Evolutionary conservation across 1,284 basidiomycete species (phyloP).

Genomic region (Melampsora americana): DNA sequence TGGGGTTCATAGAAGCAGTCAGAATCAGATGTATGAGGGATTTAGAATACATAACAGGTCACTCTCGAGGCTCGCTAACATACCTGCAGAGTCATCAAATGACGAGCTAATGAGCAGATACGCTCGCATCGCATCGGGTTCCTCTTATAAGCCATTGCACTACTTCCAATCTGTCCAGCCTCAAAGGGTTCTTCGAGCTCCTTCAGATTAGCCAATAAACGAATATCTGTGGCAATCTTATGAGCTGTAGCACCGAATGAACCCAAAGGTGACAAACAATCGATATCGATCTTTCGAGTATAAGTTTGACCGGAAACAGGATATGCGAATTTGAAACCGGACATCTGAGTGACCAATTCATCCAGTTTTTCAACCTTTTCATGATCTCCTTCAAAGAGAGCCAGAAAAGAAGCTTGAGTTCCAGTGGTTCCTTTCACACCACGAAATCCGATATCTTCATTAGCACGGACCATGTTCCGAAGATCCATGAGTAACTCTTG

Average conservation of each 20-base stretch:
- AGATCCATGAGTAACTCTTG: constrained; percentile 92
- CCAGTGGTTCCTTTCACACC: constrained; percentile 99
- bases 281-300: constrained; percentile 93
- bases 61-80: not conserved
- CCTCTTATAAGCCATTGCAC: constrained; percentile 98
- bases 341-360: constrained; percentile 79
- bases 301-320: constrained; percentile 98
- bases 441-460: constrained; percentile 92
- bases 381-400: constrained; percentile 92
- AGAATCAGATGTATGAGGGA: no score
- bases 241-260: constrained; percentile 92
- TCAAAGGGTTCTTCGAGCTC: constrained; percentile 99
- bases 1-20: no score
- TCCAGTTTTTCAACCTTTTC: constrained; percentile 91
- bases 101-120: constrained; percentile 87
- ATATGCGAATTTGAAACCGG: constrained; percentile 88
- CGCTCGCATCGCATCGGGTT: constrained; percentile 99
- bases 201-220: constrained; percentile 87
- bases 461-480: constrained; percentile 82
- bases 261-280: constrained; percentile 82
- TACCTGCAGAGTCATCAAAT: constrained; percentile 72
- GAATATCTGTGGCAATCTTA: constrained; percentile 90
- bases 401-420: constrained; percentile 92
- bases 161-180: constrained; percentile 87
- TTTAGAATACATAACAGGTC: no score